Base-by-base conservation (phyloP, 164 flowering plant genomes). In the Dillenia turbinata region DNA sequence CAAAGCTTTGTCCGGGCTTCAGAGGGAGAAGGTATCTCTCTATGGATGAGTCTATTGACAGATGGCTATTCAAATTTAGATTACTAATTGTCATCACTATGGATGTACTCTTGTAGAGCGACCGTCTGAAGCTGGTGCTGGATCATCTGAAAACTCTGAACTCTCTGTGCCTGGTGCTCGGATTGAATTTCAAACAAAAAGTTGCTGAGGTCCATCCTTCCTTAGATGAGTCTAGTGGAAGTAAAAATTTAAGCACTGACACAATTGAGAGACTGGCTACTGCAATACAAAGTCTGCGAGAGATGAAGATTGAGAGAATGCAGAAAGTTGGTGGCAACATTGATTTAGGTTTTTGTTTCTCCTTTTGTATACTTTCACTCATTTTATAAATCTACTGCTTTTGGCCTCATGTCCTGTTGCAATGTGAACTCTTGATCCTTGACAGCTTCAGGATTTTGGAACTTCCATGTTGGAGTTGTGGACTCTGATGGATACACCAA, bases 401-500 rank as follows among this genome's bases (percentile, higher is more conserved):
- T 61, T 33, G 13, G 54, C 24, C 17, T 24, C 54, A 49, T 24
- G 33, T 26, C 33, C 33, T 26, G 33, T 26, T 26, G 2, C 3
- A 26, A 26, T 26, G 5, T 66, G n/a, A 46, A 66, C 52, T 17
- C 17, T 57, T 49, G 47, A 26, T 1, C 9, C 57, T n/a, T 54
- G 54, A 47, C 77, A 92, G 96, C 83, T 86, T 57, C 95, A 80
- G 86, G 83, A 85, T 70, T 88, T 86, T 54, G 91, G 85, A 51
- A 75, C 82, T 51, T 50, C 83, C 6, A 56, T 92, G 78, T 53
- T 85, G 76, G 91, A 90, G 79, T 76, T 90, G 2, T 90, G 97
- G 97, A 81, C 77, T 73, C 66, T 92, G 75, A 83, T 92, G 95
- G 96, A 92, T 71, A 89, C 89, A 60, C 91, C 96, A 12, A 46